Conservation (phyloP, 805 yeast genomes). For the Candida incommunis region DNA sequence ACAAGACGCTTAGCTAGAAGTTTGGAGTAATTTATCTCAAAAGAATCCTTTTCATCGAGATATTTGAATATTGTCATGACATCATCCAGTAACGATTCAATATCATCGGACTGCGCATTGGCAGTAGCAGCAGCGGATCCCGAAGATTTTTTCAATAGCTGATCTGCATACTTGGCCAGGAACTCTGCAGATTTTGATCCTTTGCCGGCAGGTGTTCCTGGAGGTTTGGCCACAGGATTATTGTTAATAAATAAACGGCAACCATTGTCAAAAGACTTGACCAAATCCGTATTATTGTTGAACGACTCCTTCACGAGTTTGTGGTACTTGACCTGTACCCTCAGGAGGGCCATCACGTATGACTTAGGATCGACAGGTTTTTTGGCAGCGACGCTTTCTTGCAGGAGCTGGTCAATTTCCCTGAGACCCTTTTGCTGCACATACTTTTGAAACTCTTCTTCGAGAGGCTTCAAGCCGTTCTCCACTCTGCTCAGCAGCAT, state of each 20-base stretch:
- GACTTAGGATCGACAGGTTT: constrained; percentile 50
- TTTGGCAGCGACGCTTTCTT: constrained; percentile 17
- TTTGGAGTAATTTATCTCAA: constrained; percentile 85
- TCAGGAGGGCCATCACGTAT: constrained; percentile 65
- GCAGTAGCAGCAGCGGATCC: constrained; percentile 55
- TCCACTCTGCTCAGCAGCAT: constrained; percentile 65
- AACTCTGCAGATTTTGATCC: constrained; percentile 81
- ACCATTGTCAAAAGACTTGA: constrained; percentile 79
- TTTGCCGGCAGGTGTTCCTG: constrained; percentile 13
- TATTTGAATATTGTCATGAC: constrained; percentile 78
- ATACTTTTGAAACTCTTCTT: constrained; percentile 56
- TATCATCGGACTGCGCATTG: constrained; percentile 48
- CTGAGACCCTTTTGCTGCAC: constrained; percentile 51
- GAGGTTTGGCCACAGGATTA: constrained; percentile 56
- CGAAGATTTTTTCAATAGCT: constrained; percentile 59
- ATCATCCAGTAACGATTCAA: constrained; percentile 60
- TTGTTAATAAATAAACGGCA: constrained; percentile 72
- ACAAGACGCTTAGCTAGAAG: constrained; percentile 79
- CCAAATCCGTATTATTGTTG: constrained; percentile 60
- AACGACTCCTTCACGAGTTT: constrained; percentile 54
- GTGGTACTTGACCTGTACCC: constrained; percentile 54
- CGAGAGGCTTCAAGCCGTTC: constrained; percentile 62
- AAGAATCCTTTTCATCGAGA: constrained; percentile 87
- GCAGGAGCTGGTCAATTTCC: constrained; percentile 44
- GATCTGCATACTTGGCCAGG: constrained; percentile 80